Evolutionary conservation across 2,329 filamentous ascomycete species (phyloP).

Genomic region (Colletotrichum shisoi): DNA sequence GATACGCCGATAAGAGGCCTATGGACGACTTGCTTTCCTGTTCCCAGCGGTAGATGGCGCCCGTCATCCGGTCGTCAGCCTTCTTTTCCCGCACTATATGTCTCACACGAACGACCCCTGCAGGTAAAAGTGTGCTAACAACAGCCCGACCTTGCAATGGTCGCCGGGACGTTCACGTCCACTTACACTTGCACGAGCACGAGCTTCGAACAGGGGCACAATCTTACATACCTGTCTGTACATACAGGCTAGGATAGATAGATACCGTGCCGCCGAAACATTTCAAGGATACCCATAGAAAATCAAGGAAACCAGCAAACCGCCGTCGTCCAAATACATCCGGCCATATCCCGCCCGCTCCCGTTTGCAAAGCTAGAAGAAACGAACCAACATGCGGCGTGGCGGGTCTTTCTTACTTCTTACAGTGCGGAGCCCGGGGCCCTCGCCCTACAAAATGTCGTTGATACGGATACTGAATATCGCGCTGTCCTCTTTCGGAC

Average conservation of each 20-base stretch:
- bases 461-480: background rate
- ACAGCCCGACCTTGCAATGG: constrained; percentile 1
- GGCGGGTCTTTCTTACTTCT: constrained; percentile 4
- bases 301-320: constrained; percentile 20
- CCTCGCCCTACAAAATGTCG: constrained; percentile 6
- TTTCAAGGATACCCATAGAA: constrained; percentile 18
- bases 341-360: background rate
- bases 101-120: constrained; percentile 12
- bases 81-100: constrained; percentile 1
- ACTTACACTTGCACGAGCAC: constrained; percentile 4
- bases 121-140: constrained; percentile 7
- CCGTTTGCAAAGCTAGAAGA: background rate
- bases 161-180: background rate
- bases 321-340: constrained; percentile 1
- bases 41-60: constrained; percentile 6
- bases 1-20: background rate
- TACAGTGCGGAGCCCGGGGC: constrained; percentile 2
- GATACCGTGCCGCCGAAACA: constrained; percentile 14
- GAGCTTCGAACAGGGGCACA: constrained; percentile 22
- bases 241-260: no score
- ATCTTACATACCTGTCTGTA: constrained; percentile 29
- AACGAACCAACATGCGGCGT: background rate
- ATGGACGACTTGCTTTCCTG: background rate
- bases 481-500: background rate
- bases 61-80: constrained; percentile 26